Evolutionary conservation across 805 yeast species (phyloP).

Genomic region (Suhomyces sp.): DNA sequence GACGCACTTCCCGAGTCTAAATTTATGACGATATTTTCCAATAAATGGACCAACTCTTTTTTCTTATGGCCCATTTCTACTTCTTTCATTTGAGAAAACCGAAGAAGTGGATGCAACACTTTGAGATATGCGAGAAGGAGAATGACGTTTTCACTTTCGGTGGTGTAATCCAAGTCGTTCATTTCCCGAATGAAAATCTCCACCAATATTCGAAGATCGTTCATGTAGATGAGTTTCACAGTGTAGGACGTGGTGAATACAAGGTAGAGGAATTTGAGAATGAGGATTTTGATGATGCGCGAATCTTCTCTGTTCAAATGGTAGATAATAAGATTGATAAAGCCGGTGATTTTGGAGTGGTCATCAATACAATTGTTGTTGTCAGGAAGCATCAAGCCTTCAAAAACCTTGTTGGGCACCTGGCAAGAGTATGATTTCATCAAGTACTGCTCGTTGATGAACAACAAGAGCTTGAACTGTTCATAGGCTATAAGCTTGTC

Average conservation of each 20-base stretch:
- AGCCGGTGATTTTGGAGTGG: conserved; percentile 50
- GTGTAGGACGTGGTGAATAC: conserved; percentile 67
- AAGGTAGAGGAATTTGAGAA: conserved; percentile 72
- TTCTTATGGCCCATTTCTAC: conserved; percentile 55
- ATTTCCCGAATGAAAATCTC: conserved; percentile 83
- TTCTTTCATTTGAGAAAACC: conserved; percentile 56
- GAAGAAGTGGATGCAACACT: conserved; percentile 68
- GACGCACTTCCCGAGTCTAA: conserved; percentile 11
- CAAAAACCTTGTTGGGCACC: conserved; percentile 51
- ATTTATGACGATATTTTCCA: conserved; percentile 45
- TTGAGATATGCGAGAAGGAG: conserved; percentile 53
- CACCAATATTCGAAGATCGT: conserved; percentile 78
- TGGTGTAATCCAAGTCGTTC: conserved; percentile 58
- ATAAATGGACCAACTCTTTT: conserved; percentile 48
- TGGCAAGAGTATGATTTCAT: conserved; percentile 45
- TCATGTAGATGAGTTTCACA: conserved; percentile 68
- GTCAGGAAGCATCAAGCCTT: conserved; percentile 42
- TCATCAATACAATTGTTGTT: conserved; percentile 15
- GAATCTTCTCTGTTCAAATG: conserved; percentile 77
- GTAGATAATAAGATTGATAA: conserved; percentile 55
- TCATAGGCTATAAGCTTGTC: conserved; percentile 54
- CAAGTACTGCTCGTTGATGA: conserved; percentile 86
- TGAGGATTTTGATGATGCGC: conserved; percentile 68
- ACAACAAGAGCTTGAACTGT: conserved; percentile 66
- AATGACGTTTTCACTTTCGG: conserved; percentile 58